Evolutionary conservation across 352 stramenopile species (phyloP).

Genomic region (Globisporangium cederbergense): DNA sequence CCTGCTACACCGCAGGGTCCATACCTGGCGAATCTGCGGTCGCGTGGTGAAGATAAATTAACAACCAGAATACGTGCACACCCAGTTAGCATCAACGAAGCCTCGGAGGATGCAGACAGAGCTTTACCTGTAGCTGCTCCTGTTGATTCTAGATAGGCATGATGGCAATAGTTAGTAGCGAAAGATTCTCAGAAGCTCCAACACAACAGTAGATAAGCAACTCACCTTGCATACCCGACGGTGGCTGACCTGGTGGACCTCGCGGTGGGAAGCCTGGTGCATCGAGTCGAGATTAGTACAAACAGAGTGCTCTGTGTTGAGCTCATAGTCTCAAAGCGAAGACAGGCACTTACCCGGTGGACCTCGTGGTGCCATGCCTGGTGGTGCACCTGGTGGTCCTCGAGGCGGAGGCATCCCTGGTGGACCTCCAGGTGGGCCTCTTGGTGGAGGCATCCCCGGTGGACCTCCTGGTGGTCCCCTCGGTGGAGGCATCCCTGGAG

Average conservation of each 20-base stretch:
- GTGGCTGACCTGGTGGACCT: constrained; percentile 16
- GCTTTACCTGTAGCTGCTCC: not conserved
- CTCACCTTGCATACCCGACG: constrained; percentile 17
- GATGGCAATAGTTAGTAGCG: not conserved
- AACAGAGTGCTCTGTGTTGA: not conserved
- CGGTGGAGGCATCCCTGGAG: constrained; percentile 7
- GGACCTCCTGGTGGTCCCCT: constrained; percentile 10
- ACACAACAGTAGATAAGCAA: not conserved
- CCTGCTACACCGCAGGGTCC: no score
- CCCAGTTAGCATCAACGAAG: not conserved
- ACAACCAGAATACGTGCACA: not conserved
- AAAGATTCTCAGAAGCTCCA: not conserved
- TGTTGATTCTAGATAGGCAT: not conserved
- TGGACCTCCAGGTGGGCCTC: constrained; percentile 1
- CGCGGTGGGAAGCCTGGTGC: constrained; percentile 20
- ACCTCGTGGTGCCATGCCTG: constrained; percentile 16
- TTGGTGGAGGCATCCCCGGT: not conserved
- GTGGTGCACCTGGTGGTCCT: constrained; percentile 17
- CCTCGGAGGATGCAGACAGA: not conserved
- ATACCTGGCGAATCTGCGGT: constrained; percentile 4
- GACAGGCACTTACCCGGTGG: constrained; percentile 17
- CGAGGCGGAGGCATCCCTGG: constrained; percentile 18
- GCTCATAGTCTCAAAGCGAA: not conserved
- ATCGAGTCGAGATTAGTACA: not conserved
- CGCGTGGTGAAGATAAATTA: not conserved